phyloP scores from a whole-genome alignment of 345 rosid genomes.

The Ceriops zippeliana region DNA sequence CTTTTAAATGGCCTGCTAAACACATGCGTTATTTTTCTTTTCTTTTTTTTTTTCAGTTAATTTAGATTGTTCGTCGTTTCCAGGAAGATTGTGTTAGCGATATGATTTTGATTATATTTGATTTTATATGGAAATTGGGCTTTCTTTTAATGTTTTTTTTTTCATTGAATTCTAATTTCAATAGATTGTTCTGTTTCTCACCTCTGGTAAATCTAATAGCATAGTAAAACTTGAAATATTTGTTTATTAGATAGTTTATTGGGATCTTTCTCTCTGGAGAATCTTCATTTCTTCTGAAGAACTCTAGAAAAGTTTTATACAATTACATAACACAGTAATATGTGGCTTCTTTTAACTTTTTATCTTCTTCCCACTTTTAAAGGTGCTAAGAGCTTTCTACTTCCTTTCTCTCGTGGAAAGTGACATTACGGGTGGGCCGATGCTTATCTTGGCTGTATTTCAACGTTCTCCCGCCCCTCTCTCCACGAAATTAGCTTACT shows the following conservation, averaged over 20 bases:
- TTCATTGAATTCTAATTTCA: no score
- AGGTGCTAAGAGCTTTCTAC: slow-evolving; percentile 10
- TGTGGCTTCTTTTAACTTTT: background rate
- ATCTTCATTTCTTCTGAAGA: background rate
- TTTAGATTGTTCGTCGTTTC: no score
- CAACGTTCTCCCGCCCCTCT: background rate
- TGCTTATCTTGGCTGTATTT: slow-evolving; percentile 21
- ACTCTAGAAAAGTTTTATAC: background rate
- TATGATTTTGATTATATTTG: background rate
- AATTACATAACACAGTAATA: background rate
- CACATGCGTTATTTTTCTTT: background rate
- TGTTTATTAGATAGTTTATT: background rate
- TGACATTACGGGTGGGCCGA: slow-evolving; percentile 19
- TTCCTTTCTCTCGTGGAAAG: slow-evolving; percentile 4
- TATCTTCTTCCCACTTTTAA: slow-evolving; percentile 17
- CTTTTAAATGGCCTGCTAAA: background rate
- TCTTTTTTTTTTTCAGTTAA: background rate
- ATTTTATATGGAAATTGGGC: background rate
- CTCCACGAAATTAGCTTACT: background rate
- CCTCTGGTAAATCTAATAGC: background rate
- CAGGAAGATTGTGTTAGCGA: background rate
- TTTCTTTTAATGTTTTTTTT: background rate
- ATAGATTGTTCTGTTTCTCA: background rate
- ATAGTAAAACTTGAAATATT: background rate
- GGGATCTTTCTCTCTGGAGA: background rate